A percentile compares a stretch with the other conserved stretches of the same genome.
Evolutionary conservation across 352 stramenopile genomes (phyloP).

Genomic region (Globisporangium nagaii): DNA sequence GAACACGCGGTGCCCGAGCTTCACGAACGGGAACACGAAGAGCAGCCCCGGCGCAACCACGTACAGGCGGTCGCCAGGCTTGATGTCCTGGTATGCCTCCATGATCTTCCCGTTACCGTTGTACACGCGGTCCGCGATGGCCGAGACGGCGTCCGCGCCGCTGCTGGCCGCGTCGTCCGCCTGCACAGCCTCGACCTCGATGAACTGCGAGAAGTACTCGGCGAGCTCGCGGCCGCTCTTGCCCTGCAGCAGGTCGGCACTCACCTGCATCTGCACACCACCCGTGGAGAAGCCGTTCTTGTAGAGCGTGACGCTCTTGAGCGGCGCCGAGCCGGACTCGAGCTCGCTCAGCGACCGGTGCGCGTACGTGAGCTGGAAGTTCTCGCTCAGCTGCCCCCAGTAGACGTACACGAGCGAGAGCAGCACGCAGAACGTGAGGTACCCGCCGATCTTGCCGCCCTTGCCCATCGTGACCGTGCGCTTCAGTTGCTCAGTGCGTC

Average conservation of each 20-base stretch:
- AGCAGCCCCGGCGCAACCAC: constrained; percentile 62
- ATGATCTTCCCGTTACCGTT: constrained; percentile 58
- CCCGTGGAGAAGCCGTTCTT: constrained; percentile 77
- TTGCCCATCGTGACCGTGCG: constrained; percentile 47
- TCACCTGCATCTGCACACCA: constrained; percentile 68
- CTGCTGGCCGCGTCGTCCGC: neutral
- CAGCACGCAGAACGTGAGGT: constrained; percentile 29
- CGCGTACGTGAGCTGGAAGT: constrained; percentile 59
- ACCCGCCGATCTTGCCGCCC: constrained; percentile 29
- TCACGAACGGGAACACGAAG: constrained; percentile 80
- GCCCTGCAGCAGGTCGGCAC: constrained; percentile 43
- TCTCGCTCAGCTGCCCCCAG: constrained; percentile 50
- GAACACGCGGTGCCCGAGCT: constrained; percentile 66
- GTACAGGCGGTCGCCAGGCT: constrained; percentile 54
- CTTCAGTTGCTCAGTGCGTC: too few species aligned
- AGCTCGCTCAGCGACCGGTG: constrained; percentile 44
- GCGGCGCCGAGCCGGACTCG: constrained; percentile 14
- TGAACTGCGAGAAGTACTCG: constrained; percentile 77
- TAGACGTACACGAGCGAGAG: constrained; percentile 44
- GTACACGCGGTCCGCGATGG: constrained; percentile 66
- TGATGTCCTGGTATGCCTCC: constrained; percentile 47
- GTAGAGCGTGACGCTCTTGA: constrained; percentile 73
- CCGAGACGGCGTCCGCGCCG: constrained; percentile 11
- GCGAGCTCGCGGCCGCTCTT: constrained; percentile 50
- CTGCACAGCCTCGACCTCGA: constrained; percentile 56